phyloP scores from a whole-genome alignment of 352 stramenopile species.

The Phytophthora chlamydospora region DNA sequence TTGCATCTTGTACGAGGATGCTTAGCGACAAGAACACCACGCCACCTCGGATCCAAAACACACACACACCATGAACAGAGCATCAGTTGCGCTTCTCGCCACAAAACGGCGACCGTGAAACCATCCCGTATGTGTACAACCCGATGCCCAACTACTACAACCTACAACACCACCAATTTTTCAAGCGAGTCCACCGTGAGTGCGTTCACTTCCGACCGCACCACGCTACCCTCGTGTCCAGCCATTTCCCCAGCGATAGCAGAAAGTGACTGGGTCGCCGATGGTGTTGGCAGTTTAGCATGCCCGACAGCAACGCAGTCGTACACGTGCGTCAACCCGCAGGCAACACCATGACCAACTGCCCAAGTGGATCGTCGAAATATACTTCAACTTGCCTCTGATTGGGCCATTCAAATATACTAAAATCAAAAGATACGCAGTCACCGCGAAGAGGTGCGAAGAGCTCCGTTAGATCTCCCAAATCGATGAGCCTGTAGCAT shows the following conservation, averaged over 20 bases:
- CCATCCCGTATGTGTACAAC: conserved; percentile 64
- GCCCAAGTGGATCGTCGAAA: no score
- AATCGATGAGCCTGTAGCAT: background rate
- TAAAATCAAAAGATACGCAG: background rate
- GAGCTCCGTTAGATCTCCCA: background rate
- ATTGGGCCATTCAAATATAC: background rate
- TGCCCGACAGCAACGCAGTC: no score
- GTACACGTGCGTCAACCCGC: no score
- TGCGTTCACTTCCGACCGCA: conserved; percentile 40
- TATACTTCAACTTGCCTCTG: background rate
- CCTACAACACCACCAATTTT: conserved; percentile 54
- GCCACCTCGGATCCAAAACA: no score
- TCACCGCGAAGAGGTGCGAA: conserved; percentile 19
- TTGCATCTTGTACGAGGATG: no score
- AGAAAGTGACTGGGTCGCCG: no score
- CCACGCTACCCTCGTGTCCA: conserved; percentile 29
- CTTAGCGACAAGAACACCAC: no score
- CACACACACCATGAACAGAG: no score
- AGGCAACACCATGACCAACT: no score
- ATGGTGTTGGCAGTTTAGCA: no score
- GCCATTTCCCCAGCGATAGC: no score
- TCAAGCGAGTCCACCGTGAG: conserved; percentile 37
- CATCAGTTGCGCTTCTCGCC: no score
- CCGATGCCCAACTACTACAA: conserved; percentile 82
- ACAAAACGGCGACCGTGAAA: conserved; percentile 66